Base-by-base conservation (phyloP, 2,329 filamentous ascomycete species). In the Colletotrichum tropicale region DNA sequence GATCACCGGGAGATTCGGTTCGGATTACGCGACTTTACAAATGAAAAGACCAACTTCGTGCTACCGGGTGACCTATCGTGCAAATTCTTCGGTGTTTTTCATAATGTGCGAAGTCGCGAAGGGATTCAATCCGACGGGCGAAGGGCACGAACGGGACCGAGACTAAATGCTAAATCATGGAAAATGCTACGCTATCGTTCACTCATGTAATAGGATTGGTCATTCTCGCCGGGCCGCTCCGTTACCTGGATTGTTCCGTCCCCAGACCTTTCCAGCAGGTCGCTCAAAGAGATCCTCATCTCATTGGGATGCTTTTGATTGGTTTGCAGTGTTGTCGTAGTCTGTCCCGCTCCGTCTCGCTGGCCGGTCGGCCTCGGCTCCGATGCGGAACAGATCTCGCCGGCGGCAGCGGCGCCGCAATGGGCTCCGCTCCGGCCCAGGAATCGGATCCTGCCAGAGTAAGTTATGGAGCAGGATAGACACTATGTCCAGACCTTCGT, bases 251-350 rank as follows among this genome's bases (percentile, higher is more conserved):
- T 48, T 48, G 10, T 7, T 48, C 18, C 18, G 18, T 52, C 5
- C n/a, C 6, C 1, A 21, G 43, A 52, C 21, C 43, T 52, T 21
- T 21, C 18, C 6, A 21, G 10, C 6, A 8, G 12, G 6, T 5
- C 6, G n/a, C 43, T 52, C 2, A 21, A 13, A 21, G n/a, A 0
- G 7, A 52, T 52, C 43, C 0, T 8, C 5, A 21, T 52, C 2
- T 21, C 43, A 21, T 21, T 21, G 43, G 6, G 13, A 21, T 21
- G 10, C 6, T 21, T 52, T 52, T 21, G 43, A 21, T 52, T 52
- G 38, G 38, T 48, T 12, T 48, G 18, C 18, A 9, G 0, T n/a
- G 3, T 1, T 0, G 2, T 18, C n/a, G 18, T 0, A 48, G 18
- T n/a, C 9, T 48, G 1, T 48, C 38, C 18, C 18, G 38, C 38